These are phyloP conservation scores for Lachancea fermentati DNA, from an alignment of 805 yeast species.

Conservation along the genomic window DNA sequence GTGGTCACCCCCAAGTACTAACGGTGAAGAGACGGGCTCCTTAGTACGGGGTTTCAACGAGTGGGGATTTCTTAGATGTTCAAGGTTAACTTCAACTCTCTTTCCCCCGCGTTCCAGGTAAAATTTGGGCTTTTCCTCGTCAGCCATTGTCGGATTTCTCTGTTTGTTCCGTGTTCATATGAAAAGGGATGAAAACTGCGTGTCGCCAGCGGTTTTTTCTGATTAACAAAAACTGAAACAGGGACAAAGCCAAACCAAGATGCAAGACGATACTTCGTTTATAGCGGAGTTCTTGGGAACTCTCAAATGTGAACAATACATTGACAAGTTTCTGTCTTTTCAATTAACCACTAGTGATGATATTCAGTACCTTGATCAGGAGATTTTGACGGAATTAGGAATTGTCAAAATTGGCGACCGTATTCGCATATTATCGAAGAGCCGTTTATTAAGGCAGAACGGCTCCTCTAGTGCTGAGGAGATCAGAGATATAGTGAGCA, in stretches of 20 bases:
- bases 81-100: slow-evolving; percentile 17
- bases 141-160: slow-evolving; percentile 1
- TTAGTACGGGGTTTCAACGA: slow-evolving; percentile 13
- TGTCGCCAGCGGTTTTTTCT: too few species aligned
- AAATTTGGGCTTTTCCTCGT: slow-evolving; percentile 11
- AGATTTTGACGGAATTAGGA: slow-evolving; percentile 67
- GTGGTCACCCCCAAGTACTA: slow-evolving; percentile 22
- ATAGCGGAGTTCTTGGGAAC: slow-evolving; percentile 20
- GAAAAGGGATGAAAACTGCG: too few species aligned
- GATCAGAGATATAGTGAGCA: slow-evolving; percentile 19
- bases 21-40: slow-evolving; percentile 2
- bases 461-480: slow-evolving; percentile 10
- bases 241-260: too few species aligned
- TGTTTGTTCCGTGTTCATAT: too few species aligned
- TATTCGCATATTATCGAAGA: slow-evolving; percentile 56
- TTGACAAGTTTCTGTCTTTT: slow-evolving; percentile 18
- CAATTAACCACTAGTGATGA: slow-evolving; percentile 21
- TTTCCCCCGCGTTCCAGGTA: slow-evolving; percentile 20
- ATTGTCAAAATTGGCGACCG: slow-evolving; percentile 79
- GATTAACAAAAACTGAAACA: too few species aligned
- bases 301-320: slow-evolving; percentile 20
- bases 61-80: slow-evolving; percentile 23
- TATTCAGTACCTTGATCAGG: slow-evolving; percentile 43
- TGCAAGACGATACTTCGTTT: slow-evolving; percentile 12
- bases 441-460: slow-evolving; percentile 37